Conservation (phyloP, 2,329 filamentous ascomycete genomes). For the Colletotrichum liaoningense region DNA sequence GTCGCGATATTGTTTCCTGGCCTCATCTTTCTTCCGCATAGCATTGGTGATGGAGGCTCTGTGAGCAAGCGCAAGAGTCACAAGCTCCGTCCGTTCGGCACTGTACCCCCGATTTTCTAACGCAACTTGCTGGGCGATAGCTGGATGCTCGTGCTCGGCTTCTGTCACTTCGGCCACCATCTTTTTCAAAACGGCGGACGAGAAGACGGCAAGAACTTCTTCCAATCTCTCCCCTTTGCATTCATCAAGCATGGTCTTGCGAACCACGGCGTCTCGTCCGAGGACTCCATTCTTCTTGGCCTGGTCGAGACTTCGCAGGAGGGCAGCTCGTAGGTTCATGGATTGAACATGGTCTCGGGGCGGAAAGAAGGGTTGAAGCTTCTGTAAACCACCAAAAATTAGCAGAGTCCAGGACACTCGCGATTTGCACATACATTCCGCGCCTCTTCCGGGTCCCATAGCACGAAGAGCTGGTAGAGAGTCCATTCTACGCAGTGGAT, state of each 20-base stretch:
- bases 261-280: conserved; percentile 81
- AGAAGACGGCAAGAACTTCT: conserved; percentile 87
- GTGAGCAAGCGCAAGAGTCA: conserved; percentile 79
- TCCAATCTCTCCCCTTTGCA: conserved; percentile 93
- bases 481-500: conserved; percentile 90
- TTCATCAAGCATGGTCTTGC: conserved; percentile 97
- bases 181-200: conserved; percentile 83
- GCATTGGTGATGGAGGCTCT: conserved; percentile 71
- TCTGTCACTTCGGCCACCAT: conserved; percentile 59
- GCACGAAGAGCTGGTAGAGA: conserved; percentile 84
- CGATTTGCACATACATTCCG: conserved; percentile 67
- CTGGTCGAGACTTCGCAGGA: conserved; percentile 84
- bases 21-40: conserved; percentile 69
- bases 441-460: conserved; percentile 85
- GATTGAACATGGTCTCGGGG: conserved; percentile 91
- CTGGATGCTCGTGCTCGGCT: conserved; percentile 52
- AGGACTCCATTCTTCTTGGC: conserved; percentile 89
- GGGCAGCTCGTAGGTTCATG: conserved; percentile 85
- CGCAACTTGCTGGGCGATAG: conserved; percentile 66
- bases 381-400: conserved; percentile 60
- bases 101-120: conserved; percentile 69
- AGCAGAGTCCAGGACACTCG: background rate
- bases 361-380: conserved; percentile 90
- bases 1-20: conserved; percentile 68
- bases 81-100: conserved; percentile 65